These are phyloP conservation scores for Pseudogymnoascus sp. DNA, from an alignment of 2,329 filamentous ascomycete genomes.

Conservation along the genomic window DNA sequence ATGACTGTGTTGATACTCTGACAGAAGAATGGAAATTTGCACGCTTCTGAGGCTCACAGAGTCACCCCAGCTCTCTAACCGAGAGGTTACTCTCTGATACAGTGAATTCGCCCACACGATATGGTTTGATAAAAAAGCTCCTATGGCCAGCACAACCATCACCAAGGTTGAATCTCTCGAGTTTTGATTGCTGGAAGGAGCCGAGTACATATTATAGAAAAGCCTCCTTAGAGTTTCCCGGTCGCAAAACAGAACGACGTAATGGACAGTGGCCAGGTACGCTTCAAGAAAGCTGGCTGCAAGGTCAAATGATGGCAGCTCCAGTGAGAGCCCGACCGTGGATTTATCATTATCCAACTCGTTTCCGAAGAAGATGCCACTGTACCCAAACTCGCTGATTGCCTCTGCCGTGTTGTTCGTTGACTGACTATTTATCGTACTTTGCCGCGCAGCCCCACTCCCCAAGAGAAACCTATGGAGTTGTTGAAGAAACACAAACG, in stretches of 20 bases:
- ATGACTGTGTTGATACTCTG: constrained; percentile 7
- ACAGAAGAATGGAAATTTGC: constrained; percentile 7
- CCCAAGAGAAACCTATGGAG: constrained; percentile 12
- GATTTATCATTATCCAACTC: neutral
- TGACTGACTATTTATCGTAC: constrained; percentile 1
- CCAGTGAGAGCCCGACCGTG: neutral
- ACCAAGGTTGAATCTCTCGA: constrained; percentile 7
- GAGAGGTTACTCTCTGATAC: neutral
- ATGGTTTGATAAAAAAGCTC: constrained; percentile 11
- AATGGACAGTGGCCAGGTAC: constrained; percentile 3
- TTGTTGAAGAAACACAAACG: constrained; percentile 12
- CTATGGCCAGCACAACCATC: constrained; percentile 11
- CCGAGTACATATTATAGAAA: constrained; percentile 3
- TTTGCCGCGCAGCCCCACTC: neutral
- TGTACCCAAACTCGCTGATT: constrained; percentile 12
- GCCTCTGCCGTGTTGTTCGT: constrained; percentile 10
- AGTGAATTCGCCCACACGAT: constrained; percentile 2
- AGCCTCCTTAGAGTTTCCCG: neutral
- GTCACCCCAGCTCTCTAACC: neutral
- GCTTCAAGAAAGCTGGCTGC: constrained; percentile 8
- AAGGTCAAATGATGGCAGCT: constrained; percentile 4
- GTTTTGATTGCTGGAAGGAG: neutral
- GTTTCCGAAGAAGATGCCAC: constrained; percentile 12
- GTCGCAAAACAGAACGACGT: neutral
- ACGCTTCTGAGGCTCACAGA: constrained; percentile 9